phyloP scores from a whole-genome alignment of 495 filamentous ascomycete genomes.

The Neurospora terricola region DNA sequence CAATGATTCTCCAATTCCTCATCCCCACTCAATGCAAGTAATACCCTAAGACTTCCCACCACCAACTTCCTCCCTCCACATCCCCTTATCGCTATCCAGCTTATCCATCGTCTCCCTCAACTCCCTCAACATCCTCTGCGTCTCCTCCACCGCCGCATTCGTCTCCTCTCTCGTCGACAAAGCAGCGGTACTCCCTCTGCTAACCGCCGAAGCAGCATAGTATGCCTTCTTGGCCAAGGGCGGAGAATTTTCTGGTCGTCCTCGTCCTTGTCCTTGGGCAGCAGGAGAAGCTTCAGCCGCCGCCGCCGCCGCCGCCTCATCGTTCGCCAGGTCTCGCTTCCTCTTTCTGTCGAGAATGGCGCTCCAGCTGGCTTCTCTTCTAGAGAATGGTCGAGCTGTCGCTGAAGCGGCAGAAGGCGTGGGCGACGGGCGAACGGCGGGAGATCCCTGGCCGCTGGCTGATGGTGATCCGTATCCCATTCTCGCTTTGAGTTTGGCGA shows the following conservation, averaged over 20 bases:
- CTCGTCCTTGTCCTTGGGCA: not conserved
- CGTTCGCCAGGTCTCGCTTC: not conserved
- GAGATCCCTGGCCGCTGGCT: not conserved
- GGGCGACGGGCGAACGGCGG: not conserved
- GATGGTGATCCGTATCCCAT: not conserved
- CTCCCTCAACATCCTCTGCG: conserved; percentile 21
- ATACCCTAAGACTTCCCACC: not conserved
- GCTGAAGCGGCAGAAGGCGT: conserved; percentile 2
- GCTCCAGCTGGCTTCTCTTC: not conserved
- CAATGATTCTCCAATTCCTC: not conserved
- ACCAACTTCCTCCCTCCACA: conserved; percentile 7
- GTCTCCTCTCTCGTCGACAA: conserved; percentile 6
- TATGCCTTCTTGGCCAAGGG: conserved; percentile 2
- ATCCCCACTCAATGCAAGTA: not conserved
- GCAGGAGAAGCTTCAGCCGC: not conserved
- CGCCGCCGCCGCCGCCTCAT: not conserved
- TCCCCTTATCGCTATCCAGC: conserved; percentile 11
- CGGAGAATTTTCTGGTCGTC: not conserved
- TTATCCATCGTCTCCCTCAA: conserved; percentile 19
- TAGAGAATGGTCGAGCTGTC: not conserved
- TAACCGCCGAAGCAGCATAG: not conserved
- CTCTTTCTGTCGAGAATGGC: not conserved
- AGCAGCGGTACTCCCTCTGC: not conserved
- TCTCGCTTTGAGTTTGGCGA: not conserved
- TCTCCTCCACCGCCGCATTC: conserved; percentile 15